These are phyloP conservation scores for Protomyces arabidopsidicola DNA, from an alignment of 1,139 yeast genomes.

Conservation along the genomic window DNA sequence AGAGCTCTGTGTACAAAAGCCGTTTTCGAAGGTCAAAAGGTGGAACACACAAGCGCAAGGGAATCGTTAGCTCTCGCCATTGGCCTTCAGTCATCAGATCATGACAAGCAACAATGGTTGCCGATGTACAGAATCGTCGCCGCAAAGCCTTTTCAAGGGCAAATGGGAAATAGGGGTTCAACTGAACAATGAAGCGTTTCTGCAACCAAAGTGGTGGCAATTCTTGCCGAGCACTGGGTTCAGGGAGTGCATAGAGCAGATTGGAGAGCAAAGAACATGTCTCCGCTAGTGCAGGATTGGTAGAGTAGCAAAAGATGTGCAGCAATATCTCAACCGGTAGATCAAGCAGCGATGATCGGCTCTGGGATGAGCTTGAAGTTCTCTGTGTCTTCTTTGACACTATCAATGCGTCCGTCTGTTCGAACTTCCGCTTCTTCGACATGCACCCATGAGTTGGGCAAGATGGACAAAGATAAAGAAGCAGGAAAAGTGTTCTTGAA, in stretches of 20 bases:
- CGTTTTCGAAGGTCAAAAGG: background rate
- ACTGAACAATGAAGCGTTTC: background rate
- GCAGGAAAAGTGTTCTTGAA: no score
- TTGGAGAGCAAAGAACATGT: conserved; percentile 1
- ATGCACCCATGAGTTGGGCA: background rate
- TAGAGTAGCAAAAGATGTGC: conserved; percentile 9
- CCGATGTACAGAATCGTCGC: conserved; percentile 16
- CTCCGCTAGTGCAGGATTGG: conserved; percentile 15
- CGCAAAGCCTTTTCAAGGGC: conserved; percentile 18
- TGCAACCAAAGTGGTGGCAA: conserved; percentile 24
- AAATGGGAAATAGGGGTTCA: conserved; percentile 9
- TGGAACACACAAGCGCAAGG: conserved; percentile 5
- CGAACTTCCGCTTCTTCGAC: background rate
- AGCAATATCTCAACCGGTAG: conserved; percentile 6
- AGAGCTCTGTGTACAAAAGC: conserved; percentile 3
- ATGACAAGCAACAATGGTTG: conserved; percentile 6
- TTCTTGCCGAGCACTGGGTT: background rate
- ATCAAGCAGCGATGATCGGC: background rate
- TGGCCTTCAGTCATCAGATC: background rate
- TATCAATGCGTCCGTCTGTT: background rate
- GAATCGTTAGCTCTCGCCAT: conserved; percentile 4
- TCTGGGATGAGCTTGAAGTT: background rate
- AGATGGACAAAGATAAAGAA: background rate
- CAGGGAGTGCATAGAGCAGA: conserved; percentile 6
- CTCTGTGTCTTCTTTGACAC: background rate